Base-by-base conservation (phyloP, 371 early-diverging fungal genomes). In the Cokeromyces recurvatus region DNA sequence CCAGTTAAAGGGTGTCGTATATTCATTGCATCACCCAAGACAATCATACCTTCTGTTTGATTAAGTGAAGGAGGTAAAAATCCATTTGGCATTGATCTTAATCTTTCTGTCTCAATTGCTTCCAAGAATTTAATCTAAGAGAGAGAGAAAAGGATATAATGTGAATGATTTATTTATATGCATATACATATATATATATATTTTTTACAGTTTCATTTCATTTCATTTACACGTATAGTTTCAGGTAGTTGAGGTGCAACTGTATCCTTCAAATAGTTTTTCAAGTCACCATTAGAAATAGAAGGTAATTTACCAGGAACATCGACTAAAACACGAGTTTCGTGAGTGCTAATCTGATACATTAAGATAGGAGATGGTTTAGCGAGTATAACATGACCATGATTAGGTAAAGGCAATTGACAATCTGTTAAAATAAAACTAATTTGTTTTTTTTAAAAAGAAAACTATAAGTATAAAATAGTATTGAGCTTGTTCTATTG, bases 1-100 rank as follows among this genome's bases (percentile, higher is more conserved):
- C 95, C 95, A 1, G 94, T 94, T 46, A 95, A 71, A 7, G 94
- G 93, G 47, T 94, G 93, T 25, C 95, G 75, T 79, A 95, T 92
- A 66, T 96, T 96, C 71, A 89, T 81, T 7, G 95, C 90, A 71
- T 96, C 97, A 27, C 97, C 97, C 25, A 92, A 55, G 11, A 94
- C 54, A 24, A 93, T 74, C 16, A 90, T 68, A 9, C 97, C 97
- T 23, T 70, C 62, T 2, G 59, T 51, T 16, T 64, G 49, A 58
- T 86, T 86, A 25, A 63, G 50, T 2, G 86, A 74, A 8, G 94
- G 87, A 8, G 86, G 85, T 22, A 92, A 77, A 62, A 81, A 93
- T 24, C 84, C 79, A 74, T 91, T 94, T 27, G 93, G 94, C 89
- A 97, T 97, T n/a, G 86, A 81, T 45, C 95, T 71, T 37, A 92